A percentile compares a stretch with the other conserved stretches of the same genome.
Conservation (phyloP, 129 eudicot genomes). For the Helichrysum umbraculigerum region DNA sequence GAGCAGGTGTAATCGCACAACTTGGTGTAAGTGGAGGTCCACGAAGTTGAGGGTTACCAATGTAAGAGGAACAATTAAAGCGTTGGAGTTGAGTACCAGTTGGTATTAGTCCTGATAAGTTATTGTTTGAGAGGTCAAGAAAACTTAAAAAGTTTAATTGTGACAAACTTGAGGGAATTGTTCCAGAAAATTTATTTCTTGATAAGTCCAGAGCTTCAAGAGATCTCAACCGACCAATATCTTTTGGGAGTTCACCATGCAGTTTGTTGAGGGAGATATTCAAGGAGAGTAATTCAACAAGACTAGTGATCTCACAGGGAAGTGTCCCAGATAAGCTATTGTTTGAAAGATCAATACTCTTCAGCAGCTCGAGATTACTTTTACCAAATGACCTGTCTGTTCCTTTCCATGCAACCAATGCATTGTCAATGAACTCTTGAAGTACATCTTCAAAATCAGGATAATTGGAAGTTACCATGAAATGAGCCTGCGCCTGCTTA, state of each 20-base stretch:
- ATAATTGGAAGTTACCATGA: too few species aligned
- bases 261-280: slow-evolving; percentile 30
- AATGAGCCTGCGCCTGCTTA: too few species aligned
- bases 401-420: slow-evolving; percentile 34
- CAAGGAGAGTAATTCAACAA: slow-evolving; percentile 13
- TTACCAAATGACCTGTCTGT: slow-evolving; percentile 10
- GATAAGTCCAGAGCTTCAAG: slow-evolving; percentile 35
- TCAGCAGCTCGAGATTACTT: slow-evolving; percentile 12
- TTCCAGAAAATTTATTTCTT: slow-evolving; percentile 24
- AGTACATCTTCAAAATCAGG: too few species aligned
- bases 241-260: slow-evolving; percentile 20
- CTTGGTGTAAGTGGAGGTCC: slow-evolving; percentile 29
- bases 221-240: slow-evolving; percentile 24
- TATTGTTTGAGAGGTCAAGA: slow-evolving; percentile 39
- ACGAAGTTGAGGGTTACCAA: slow-evolving; percentile 29
- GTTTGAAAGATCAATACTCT: slow-evolving; percentile 35
- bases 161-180: slow-evolving; percentile 27
- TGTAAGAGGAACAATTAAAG: slow-evolving; percentile 8
- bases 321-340: slow-evolving; percentile 22
- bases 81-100: slow-evolving; percentile 5
- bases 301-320: slow-evolving; percentile 16
- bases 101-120: slow-evolving; percentile 34
- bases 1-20: neutral
- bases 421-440: slow-evolving; percentile 12
- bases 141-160: neutral